Evolutionary conservation across 2,329 filamentous ascomycete species (phyloP), one percentile per base, ranked within the genome.

Genomic region (Coniella vitis): DNA sequence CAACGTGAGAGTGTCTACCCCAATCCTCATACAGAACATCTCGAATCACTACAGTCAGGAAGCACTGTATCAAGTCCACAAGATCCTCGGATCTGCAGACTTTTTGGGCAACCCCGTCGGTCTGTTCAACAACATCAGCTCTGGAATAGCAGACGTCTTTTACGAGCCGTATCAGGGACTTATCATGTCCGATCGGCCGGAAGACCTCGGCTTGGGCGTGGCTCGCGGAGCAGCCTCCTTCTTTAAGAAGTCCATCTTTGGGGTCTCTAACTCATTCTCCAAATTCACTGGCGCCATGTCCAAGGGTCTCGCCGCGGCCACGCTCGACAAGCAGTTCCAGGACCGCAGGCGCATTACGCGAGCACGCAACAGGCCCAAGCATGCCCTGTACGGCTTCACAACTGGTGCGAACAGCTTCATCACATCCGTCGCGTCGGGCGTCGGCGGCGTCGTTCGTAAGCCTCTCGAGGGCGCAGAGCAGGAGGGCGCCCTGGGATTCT

Each of bases 181-280:
- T 42, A 94, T 98, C 65, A 88, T 95, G 76, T 95, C 90, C 1
- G 93, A 98, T 65, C 82, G 87, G 57, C 94, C 93, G 2, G 91
- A 97, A 65, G 91, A 98, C 56, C 83, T 98, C 48, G 94, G 93
- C 17, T 75, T 95, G 36, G 93, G 93, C 16, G 95, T 98, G 54
- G 94, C 93, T 32, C 96, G 96, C 67, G 93, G 93, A 35, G 93
- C 94, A 10, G 91, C 90, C 0, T 95, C 89, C 56, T 97, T 98
- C 62, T 87, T 96, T 57, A 98, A 98, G 76, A 98, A 98, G 69
- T 95, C 90, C 0, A 91, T 98, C 10, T 98, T 95, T 66, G 94
- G 93, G 39, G 87, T 98, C 64, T 94, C 87, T 1, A 94, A 98
- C 72, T 95, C 89, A 61, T 90, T 98, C 71, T 93, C 90, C 58